Conservation (phyloP, 176 grass and related monocot genomes). For the Zoysia pacifica region DNA sequence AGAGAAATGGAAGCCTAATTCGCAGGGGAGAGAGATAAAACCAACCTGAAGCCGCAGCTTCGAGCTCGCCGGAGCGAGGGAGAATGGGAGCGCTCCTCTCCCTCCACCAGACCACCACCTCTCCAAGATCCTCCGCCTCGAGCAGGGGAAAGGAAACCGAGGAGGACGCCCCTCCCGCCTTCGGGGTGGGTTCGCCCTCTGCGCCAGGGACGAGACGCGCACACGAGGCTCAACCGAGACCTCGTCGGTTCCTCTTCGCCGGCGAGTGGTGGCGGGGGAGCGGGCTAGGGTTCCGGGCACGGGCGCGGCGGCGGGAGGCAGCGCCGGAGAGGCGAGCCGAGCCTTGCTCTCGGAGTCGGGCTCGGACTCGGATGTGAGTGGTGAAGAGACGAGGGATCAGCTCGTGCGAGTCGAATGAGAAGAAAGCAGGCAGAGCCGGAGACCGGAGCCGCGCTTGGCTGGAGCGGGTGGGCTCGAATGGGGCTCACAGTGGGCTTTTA, state of each 20-base stretch:
- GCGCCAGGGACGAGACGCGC: not conserved
- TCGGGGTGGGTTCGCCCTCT: not conserved
- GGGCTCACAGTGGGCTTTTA: not conserved
- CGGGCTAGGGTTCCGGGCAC: slow-evolving; percentile 7
- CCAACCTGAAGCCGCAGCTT: not conserved
- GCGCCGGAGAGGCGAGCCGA: slow-evolving; percentile 4
- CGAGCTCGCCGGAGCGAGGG: not conserved
- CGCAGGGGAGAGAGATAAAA: not conserved
- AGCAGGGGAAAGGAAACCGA: not conserved
- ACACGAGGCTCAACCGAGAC: not conserved
- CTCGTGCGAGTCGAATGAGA: not conserved
- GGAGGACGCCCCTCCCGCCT: not conserved
- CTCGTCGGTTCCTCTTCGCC: not conserved
- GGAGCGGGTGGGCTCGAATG: not conserved
- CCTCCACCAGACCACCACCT: not conserved
- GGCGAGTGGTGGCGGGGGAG: not conserved
- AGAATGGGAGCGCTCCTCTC: not conserved
- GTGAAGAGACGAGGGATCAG: not conserved
- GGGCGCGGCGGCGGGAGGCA: slow-evolving; percentile 5
- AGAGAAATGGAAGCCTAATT: not conserved
- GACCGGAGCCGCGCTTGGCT: not conserved
- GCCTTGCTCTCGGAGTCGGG: not conserved
- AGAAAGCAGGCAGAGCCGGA: not conserved
- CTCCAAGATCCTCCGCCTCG: slow-evolving; percentile 3
- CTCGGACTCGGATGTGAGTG: not conserved